Percentiles rank a stretch among this genome's conserved stretches.
Evolutionary conservation across 2,329 filamentous ascomycete species (phyloP).

Genomic region (Penicillium glabrum): DNA sequence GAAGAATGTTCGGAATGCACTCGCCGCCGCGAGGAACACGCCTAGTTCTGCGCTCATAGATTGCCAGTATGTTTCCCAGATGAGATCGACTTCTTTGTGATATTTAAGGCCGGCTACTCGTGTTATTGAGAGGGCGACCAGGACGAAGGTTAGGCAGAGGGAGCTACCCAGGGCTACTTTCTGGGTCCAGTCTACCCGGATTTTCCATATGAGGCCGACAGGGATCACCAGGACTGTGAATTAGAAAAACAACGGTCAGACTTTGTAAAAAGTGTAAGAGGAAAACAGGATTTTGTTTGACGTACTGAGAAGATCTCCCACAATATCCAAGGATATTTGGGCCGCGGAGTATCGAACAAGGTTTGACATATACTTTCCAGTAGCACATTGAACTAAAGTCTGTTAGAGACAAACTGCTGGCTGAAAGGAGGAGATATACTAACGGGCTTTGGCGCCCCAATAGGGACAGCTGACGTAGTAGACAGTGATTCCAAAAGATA

Average conservation of each 20-base stretch:
- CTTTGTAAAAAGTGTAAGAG: neutral
- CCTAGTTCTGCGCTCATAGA: neutral
- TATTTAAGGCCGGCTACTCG: neutral
- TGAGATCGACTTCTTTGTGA: neutral
- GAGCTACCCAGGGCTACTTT: neutral
- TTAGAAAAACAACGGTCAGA: too few relatives aligned
- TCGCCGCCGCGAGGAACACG: neutral
- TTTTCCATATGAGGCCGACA: neutral
- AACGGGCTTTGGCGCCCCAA: neutral
- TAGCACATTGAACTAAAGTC: neutral
- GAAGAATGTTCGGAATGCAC: neutral
- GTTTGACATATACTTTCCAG: neutral
- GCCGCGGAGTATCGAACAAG: neutral
- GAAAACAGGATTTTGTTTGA: neutral
- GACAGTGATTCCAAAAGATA: neutral
- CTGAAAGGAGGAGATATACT: neutral
- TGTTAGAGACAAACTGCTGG: neutral
- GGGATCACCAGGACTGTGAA: neutral
- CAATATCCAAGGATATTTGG: neutral
- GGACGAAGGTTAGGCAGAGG: neutral
- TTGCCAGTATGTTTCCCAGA: neutral
- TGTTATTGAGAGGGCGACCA: neutral
- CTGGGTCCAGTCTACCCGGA: neutral
- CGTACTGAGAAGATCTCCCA: neutral
- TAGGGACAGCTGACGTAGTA: conserved; percentile 3